phyloP scores from a whole-genome alignment of 768 basidiomycete species.

The Boletus barrowsii region DNA sequence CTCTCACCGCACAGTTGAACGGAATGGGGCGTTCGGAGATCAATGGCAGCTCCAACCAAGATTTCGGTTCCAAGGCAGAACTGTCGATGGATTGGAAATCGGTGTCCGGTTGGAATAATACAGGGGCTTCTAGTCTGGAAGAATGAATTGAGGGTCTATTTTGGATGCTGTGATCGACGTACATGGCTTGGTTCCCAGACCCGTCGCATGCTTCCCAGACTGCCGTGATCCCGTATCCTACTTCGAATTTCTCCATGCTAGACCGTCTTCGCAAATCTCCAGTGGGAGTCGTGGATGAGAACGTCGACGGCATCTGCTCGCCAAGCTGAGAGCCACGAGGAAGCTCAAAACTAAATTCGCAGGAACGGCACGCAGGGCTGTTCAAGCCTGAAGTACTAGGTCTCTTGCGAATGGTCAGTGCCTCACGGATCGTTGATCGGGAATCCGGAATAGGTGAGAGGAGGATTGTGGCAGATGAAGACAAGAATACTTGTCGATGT shows the following conservation, averaged over 20 bases:
- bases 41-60: slow-evolving; percentile 70
- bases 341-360: slow-evolving; percentile 54
- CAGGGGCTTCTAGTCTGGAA: slow-evolving; percentile 60
- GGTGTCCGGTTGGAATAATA: slow-evolving; percentile 56
- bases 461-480: slow-evolving; percentile 42
- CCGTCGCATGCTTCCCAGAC: slow-evolving; percentile 55
- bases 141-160: slow-evolving; percentile 1
- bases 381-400: slow-evolving; percentile 43
- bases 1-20: slow-evolving; percentile 63
- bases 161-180: slow-evolving; percentile 21
- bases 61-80: slow-evolving; percentile 38
- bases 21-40: slow-evolving; percentile 60
- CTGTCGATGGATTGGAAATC: slow-evolving; percentile 61
- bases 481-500: slow-evolving; percentile 48
- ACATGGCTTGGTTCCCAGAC: slow-evolving; percentile 46
- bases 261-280: slow-evolving; percentile 24
- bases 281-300: slow-evolving; percentile 38
- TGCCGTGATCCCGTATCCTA: slow-evolving; percentile 55
- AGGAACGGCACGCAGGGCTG: slow-evolving; percentile 31
- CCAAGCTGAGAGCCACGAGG: slow-evolving; percentile 47
- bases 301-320: slow-evolving; percentile 63
- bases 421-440: slow-evolving; percentile 24
- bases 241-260: slow-evolving; percentile 36
- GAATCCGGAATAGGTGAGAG: slow-evolving; percentile 32
- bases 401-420: slow-evolving; percentile 44